Base-by-base conservation (phyloP, 1,284 basidiomycete species). In the Moesziomyces parantarcticus region DNA sequence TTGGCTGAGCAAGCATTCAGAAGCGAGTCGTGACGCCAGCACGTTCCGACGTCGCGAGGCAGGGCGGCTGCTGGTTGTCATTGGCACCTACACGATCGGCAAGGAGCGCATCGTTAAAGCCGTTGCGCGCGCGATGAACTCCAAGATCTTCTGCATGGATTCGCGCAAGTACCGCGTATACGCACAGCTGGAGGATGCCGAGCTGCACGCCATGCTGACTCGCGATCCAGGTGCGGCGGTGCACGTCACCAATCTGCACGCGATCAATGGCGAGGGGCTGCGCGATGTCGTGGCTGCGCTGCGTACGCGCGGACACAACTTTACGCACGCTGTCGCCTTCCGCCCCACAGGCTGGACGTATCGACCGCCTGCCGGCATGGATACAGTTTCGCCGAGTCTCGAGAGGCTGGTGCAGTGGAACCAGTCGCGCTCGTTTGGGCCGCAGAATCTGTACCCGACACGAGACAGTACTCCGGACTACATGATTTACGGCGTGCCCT, bases 21-120 rank as follows among this genome's bases (percentile, higher is more conserved):
- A 68, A 44, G 55, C 45, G 8, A 53, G 53, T 5, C 54, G 59
- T n/a, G 69, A 72, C 2, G 55, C 58, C 42, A 43, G 39, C 7
- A 34, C 56, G 10, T 43, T 40, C 22, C 51, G 52, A 2, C 62
- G 60, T 21, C 64, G 63, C 18, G 60, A 64, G 32, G 58, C 32
- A 59, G 85, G 60, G 83, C 86, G 45, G 5, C 56, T 81, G 7
- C 87, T 98, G n/a, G 88, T 98, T 48, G 89, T 97, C 44, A 89
- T 98, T 25, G 96, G 95, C 13, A 97, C 96, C 0, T 99, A 99
- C 84, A 93, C 93, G 0, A 94, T 99, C 55, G 96, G 96, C 52
- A 99, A 99, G 84, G 96, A 99, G 84, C 90, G 94, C 43, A 92
- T 99, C 48, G 93, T 97, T 32, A 96, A 97, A 88, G 93, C 92